These are phyloP conservation scores for Metarhizium anisopliae DNA, from an alignment of 2,329 filamentous ascomycete genomes.

Conservation along the genomic window DNA sequence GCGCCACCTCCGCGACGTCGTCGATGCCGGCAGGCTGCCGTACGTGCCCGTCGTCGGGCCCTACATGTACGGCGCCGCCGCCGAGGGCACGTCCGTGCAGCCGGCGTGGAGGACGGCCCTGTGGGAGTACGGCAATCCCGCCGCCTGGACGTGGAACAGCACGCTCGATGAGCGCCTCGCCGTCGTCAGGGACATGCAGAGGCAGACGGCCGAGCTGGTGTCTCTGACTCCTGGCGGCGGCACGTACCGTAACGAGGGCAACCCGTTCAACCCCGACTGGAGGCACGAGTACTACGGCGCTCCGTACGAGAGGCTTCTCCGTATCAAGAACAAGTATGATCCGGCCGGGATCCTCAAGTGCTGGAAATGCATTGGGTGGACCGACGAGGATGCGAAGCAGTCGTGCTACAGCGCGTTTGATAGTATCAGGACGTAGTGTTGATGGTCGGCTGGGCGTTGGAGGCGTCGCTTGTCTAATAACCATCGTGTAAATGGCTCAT, in stretches of 20 bases:
- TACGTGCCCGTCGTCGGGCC: too few species aligned
- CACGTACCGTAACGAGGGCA: constrained; percentile 20
- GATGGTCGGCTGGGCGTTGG: neutral
- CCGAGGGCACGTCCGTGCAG: too few species aligned
- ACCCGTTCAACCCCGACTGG: constrained; percentile 18
- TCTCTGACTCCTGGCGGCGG: constrained; percentile 11
- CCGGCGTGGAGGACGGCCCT: too few species aligned
- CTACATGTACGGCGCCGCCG: too few species aligned
- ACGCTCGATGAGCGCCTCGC: neutral
- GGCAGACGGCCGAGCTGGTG: constrained; percentile 4
- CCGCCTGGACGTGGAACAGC: too few species aligned
- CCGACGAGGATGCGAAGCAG: constrained; percentile 5
- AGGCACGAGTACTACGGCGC: constrained; percentile 14
- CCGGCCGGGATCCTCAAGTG: neutral
- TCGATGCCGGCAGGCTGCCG: neutral
- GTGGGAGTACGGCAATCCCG: too few species aligned
- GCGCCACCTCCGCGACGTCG: constrained; percentile 4
- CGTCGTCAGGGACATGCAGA: constrained; percentile 11
- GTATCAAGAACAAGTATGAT: constrained; percentile 27
- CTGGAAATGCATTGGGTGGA: constrained; percentile 2
- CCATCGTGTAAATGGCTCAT: neutral
- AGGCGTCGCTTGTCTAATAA: neutral
- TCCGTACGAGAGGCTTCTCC: constrained; percentile 23
- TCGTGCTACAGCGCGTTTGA: neutral
- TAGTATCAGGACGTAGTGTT: neutral